phyloP scores from a whole-genome alignment of 2,329 filamentous ascomycete genomes.

The Penicillium sp. region DNA sequence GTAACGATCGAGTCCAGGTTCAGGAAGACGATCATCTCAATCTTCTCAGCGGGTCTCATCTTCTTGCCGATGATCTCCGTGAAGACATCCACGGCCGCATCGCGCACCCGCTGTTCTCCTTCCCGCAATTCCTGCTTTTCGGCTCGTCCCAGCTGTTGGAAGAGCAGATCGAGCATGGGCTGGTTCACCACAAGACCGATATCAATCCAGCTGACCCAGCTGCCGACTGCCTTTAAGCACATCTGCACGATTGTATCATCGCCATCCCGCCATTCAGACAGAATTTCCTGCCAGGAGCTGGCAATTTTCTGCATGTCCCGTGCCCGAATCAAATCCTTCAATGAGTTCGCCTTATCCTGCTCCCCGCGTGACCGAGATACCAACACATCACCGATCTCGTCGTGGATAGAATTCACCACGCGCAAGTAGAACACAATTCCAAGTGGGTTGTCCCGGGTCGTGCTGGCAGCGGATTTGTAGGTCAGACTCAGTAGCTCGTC shows the following conservation, averaged over 20 bases:
- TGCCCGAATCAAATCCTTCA: slow-evolving; percentile 84
- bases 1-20: slow-evolving; percentile 80
- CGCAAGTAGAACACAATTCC: slow-evolving; percentile 85
- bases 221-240: slow-evolving; percentile 84
- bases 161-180: slow-evolving; percentile 75
- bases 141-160: slow-evolving; percentile 78
- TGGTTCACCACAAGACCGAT: slow-evolving; percentile 90
- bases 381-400: slow-evolving; percentile 93
- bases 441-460: slow-evolving; percentile 60
- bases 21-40: slow-evolving; percentile 85
- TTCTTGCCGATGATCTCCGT: slow-evolving; percentile 97
- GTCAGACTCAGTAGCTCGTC: slow-evolving; percentile 82
- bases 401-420: slow-evolving; percentile 82
- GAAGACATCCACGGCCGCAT: slow-evolving; percentile 89
- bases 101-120: slow-evolving; percentile 75
- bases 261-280: slow-evolving; percentile 67
- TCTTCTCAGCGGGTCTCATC: slow-evolving; percentile 91
- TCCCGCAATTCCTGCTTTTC: slow-evolving; percentile 55
- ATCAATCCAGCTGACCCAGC: slow-evolving; percentile 99
- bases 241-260: slow-evolving; percentile 74
- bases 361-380: slow-evolving; percentile 72
- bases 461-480: slow-evolving; percentile 52
- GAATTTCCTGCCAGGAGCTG: slow-evolving; percentile 83
- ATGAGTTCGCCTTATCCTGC: slow-evolving; percentile 74
- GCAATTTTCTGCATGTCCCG: slow-evolving; percentile 86